phyloP scores from a whole-genome alignment of 441 rosid species.

The Lepidium campestre region DNA sequence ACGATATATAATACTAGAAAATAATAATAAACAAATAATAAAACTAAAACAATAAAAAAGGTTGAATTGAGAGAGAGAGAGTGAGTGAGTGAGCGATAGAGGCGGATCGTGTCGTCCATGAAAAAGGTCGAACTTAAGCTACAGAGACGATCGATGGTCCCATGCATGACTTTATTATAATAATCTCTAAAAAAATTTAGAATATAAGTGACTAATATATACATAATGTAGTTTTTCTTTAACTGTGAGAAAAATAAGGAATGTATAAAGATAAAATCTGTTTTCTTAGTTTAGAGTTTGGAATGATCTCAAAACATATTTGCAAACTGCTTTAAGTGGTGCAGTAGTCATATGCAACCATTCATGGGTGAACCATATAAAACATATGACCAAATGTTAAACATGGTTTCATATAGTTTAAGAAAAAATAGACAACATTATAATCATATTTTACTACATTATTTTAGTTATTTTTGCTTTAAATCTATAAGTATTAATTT shows the following conservation, averaged over 20 bases:
- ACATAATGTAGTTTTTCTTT: not conserved
- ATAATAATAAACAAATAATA: not conserved
- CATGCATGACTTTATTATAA: conserved; percentile 23
- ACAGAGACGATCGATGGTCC: conserved; percentile 47
- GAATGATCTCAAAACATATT: not conserved
- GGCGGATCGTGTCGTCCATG: conserved; percentile 80
- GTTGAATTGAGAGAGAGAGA: not conserved
- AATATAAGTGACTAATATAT: not conserved
- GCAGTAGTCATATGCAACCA: not conserved
- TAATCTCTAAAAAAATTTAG: not conserved
- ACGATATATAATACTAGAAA: not conserved
- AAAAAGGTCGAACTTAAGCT: conserved; percentile 54
- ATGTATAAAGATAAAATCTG: not conserved
- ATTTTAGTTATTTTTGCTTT: too few relatives aligned
- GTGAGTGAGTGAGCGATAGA: conserved; percentile 41
- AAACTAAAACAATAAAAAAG: not conserved
- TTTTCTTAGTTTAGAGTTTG: not conserved
- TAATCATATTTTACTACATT: too few relatives aligned
- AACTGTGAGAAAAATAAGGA: not conserved
- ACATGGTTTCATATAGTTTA: too few relatives aligned
- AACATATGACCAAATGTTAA: not conserved
- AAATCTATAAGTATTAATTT: too few relatives aligned
- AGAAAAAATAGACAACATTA: too few relatives aligned
- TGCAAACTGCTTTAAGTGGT: not conserved
- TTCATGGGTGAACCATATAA: not conserved